A percentile compares a stretch with the other conserved stretches of the same genome.
Evolutionary conservation across 331 rosid species (phyloP).

Genomic region (Ulmus americana): DNA sequence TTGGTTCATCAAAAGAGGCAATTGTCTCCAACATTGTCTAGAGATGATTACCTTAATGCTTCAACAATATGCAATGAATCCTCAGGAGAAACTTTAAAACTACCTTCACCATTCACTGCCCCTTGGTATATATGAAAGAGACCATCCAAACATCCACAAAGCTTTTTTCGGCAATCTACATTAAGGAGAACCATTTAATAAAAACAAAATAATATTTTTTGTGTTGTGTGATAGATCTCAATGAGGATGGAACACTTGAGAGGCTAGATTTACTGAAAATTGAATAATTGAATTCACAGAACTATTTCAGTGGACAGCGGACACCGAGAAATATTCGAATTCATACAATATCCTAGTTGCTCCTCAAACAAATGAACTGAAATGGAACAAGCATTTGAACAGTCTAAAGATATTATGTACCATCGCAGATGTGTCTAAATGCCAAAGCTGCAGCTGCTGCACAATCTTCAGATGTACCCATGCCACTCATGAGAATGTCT

Average conservation of each 20-base stretch:
- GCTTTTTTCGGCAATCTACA: conserved; percentile 93
- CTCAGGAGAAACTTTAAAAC: conserved; percentile 83
- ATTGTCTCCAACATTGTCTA: conserved; percentile 17
- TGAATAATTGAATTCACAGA: too few relatives aligned
- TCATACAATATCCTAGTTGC: not conserved
- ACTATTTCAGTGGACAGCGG: too few relatives aligned
- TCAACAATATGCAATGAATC: conserved; percentile 93
- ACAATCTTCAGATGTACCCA: conserved; percentile 86
- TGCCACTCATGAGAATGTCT: conserved; percentile 82
- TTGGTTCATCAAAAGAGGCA: conserved; percentile 22
- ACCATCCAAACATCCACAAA: conserved; percentile 88
- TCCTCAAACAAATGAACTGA: not conserved
- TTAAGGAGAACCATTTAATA: conserved; percentile 19
- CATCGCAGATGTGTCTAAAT: conserved; percentile 91
- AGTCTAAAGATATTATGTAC: conserved; percentile 36
- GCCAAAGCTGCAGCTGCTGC: conserved; percentile 99
- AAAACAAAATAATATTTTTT: not conserved
- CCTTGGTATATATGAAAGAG: conserved; percentile 80
- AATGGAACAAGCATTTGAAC: conserved; percentile 6
- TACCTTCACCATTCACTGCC: conserved; percentile 84
- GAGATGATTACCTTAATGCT: conserved; percentile 66
- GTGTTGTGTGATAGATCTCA: not conserved
- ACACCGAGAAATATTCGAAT: too few relatives aligned
- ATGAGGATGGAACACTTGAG: not conserved
- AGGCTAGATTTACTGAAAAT: not conserved